Evolutionary conservation across 352 stramenopile genomes (phyloP), one percentile per base, ranked within the genome.

Genomic region (Phytopythium kandeliae): DNA sequence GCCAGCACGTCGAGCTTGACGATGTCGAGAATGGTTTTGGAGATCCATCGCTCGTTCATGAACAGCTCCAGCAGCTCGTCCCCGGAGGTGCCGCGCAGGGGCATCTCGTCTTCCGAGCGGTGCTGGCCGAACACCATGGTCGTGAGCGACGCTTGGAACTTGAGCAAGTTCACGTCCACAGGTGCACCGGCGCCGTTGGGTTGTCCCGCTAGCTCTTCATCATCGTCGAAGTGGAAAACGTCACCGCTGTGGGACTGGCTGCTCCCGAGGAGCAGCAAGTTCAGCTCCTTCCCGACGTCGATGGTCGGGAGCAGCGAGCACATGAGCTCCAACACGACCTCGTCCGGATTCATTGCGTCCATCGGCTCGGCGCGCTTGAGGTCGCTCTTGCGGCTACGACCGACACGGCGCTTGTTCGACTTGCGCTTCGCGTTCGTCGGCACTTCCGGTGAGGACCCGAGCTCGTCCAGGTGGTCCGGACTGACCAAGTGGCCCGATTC

Each of bases 301-400:
- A 91, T 50, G 22, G 80, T 63, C 0, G 82, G 79, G 16, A 91
- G 67, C 28, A 92, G 37, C 13, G 69, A 46, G 46, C 61, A 70
- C 79, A 92, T 87, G 54, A 92, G 78, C 53, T 90, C 79, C 22
- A 92, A 63, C 40, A 89, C 76, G 33, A 90, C 55, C 55, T 90
- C 73, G 26, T 89, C 82, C 10, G 60, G 48, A 22, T 80, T 74
- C 28, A 84, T 48, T 2, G 51, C 40, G 37, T 86, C 75, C 21
- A 57, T 38, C 1, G 42, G 47, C 0, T 71, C 61, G 3, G 36
- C 19, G 21, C 62, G 69, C 64, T 84, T 84, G 51, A 57, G 68
- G 48, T 86, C 71, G 37, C 63, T 62, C 60, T 71, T 78, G 35
- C 74, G 71, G 50, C 78, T 15, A 21, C 40, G 74, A 0, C 77